These are phyloP conservation scores for Talaromyces wortmannii DNA, from an alignment of 495 filamentous ascomycete species.

Conservation along the genomic window DNA sequence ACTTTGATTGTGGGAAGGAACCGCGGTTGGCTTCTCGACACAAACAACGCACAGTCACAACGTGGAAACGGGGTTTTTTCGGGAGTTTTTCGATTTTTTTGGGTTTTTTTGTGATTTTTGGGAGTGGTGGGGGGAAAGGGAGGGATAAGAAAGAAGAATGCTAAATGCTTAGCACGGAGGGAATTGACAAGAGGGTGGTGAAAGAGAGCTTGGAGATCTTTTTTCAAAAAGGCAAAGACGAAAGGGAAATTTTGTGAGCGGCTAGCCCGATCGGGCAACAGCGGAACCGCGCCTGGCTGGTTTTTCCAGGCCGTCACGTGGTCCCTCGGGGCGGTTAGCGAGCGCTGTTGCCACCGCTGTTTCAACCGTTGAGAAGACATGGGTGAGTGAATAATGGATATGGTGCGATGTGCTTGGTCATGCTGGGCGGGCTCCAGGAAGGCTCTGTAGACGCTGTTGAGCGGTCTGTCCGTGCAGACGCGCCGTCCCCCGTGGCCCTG, in stretches of 20 bases:
- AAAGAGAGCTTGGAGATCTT: constrained; percentile 6
- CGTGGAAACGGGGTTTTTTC: constrained; percentile 34
- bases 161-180: constrained; percentile 18
- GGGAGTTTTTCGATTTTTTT: constrained; percentile 27
- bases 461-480: no score
- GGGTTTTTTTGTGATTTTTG: constrained; percentile 37
- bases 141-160: constrained; percentile 31
- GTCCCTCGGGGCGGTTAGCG: background rate
- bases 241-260: constrained; percentile 20
- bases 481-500: no score
- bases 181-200: constrained; percentile 11
- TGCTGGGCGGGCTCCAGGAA: no score
- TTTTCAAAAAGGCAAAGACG: constrained; percentile 26
- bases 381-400: no score
- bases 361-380: no score
- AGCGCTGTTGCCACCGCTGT: background rate
- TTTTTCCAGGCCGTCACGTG: background rate
- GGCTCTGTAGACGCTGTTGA: no score
- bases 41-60: constrained; percentile 28
- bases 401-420: no score
- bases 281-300: background rate
- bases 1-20: constrained; percentile 5
- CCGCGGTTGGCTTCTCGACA: constrained; percentile 7
- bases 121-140: constrained; percentile 32
- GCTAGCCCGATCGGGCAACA: constrained; percentile 4